These are phyloP conservation scores for Yarrowia divulgata DNA, from an alignment of 805 yeast genomes.

Conservation along the genomic window DNA sequence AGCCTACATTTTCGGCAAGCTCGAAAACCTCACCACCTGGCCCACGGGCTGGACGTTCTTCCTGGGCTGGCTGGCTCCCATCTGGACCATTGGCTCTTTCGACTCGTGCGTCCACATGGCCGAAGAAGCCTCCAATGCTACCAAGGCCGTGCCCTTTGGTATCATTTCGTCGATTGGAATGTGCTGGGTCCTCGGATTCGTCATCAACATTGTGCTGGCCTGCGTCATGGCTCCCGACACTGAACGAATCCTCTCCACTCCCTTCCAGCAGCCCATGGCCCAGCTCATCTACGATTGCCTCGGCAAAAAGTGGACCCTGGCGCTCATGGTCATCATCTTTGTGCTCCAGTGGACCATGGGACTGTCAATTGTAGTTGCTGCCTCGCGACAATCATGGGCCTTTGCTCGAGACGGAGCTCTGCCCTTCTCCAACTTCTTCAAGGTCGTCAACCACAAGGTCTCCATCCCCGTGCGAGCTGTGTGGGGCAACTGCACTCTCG, in stretches of 20 bases:
- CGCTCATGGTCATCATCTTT: slow-evolving; percentile 65
- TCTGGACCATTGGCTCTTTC: slow-evolving; percentile 79
- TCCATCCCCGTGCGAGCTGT: slow-evolving; percentile 74
- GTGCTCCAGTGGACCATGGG: slow-evolving; percentile 73
- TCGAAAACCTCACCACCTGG: slow-evolving; percentile 62
- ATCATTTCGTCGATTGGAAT: slow-evolving; percentile 63
- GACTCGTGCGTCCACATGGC: slow-evolving; percentile 76
- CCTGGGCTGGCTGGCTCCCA: slow-evolving; percentile 66
- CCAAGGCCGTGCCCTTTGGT: slow-evolving; percentile 69
- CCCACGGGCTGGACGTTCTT: slow-evolving; percentile 64
- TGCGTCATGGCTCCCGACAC: slow-evolving; percentile 61
- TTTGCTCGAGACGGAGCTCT: slow-evolving; percentile 79
- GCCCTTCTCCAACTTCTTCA: slow-evolving; percentile 65
- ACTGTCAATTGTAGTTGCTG: slow-evolving; percentile 66
- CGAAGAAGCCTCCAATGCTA: slow-evolving; percentile 71
- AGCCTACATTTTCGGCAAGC: slow-evolving; percentile 61
- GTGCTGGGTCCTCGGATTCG: slow-evolving; percentile 67
- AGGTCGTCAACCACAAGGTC: slow-evolving; percentile 61
- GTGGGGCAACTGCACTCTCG: slow-evolving; percentile 58
- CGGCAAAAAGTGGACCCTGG: slow-evolving; percentile 70
- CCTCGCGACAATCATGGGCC: slow-evolving; percentile 76
- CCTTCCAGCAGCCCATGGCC: slow-evolving; percentile 69
- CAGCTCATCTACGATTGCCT: slow-evolving; percentile 67
- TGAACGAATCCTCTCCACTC: slow-evolving; percentile 54
- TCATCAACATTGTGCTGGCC: slow-evolving; percentile 59